These are phyloP conservation scores for Ascomycota sp. DNA, from an alignment of 2,329 filamentous ascomycete species.

Conservation along the genomic window DNA sequence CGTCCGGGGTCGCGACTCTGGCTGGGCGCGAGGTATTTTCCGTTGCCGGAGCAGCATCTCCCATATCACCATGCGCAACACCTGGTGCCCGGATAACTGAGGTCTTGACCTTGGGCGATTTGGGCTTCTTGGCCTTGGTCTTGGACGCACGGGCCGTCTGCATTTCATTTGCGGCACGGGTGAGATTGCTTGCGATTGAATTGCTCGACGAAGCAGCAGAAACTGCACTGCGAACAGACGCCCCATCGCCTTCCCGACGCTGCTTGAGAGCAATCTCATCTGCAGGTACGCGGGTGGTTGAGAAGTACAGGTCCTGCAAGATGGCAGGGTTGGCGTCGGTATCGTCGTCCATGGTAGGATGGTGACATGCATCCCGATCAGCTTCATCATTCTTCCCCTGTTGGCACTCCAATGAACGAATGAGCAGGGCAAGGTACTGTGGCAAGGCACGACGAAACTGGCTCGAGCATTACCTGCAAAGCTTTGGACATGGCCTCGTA, in stretches of 20 bases:
- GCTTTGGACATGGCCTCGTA: conserved; percentile 7
- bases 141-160: conserved; percentile 6
- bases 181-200: conserved; percentile 3
- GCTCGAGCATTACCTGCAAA: no score
- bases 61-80: not conserved
- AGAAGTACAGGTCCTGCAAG: no score
- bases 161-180: no score
- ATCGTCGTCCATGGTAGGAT: conserved; percentile 1
- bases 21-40: no score
- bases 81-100: no score
- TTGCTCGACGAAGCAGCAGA: conserved; percentile 3
- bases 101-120: no score
- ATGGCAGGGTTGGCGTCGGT: conserved; percentile 5
- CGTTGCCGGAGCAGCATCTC: no score
- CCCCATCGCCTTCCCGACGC: conserved; percentile 11
- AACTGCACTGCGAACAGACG: conserved; percentile 6
- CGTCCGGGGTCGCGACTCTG: no score
- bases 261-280: conserved; percentile 13
- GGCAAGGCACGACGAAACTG: no score
- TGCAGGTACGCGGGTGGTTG: conserved; percentile 7
- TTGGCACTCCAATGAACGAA: no score
- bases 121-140: conserved; percentile 2
- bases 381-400: conserved; percentile 6
- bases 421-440: no score
- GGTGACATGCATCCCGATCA: conserved; percentile 2